A percentile compares a stretch with the other conserved stretches of the same genome.
These are phyloP conservation scores for Fagus sylvatica DNA, from an alignment of 306 rosid genomes.

Conservation along the genomic window DNA sequence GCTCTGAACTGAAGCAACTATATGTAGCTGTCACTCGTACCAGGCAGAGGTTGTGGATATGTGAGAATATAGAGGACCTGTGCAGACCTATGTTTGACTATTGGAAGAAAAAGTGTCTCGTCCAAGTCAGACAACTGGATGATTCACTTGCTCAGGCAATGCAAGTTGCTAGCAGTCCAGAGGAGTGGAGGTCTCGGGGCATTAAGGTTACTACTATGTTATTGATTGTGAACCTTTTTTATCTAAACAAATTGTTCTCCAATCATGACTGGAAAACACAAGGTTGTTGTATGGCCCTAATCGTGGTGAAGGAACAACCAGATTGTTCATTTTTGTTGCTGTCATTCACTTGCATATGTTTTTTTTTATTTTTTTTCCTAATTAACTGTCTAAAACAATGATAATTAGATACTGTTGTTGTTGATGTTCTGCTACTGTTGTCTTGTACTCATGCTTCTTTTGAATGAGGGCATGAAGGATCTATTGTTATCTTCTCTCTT, in stretches of 20 bases:
- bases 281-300: too few relatives aligned
- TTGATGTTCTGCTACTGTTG: neutral
- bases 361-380: too few relatives aligned
- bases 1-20: conserved; percentile 70
- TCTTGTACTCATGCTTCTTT: too few relatives aligned
- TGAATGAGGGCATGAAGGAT: too few relatives aligned
- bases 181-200: conserved; percentile 80
- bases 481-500: neutral
- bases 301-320: too few relatives aligned
- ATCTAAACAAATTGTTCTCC: too few relatives aligned
- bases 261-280: too few relatives aligned
- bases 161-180: conserved; percentile 70
- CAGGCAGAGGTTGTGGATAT: conserved; percentile 75
- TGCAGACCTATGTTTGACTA: conserved; percentile 65
- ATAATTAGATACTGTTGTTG: neutral
- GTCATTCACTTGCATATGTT: too few relatives aligned
- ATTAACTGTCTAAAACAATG: neutral
- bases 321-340: neutral
- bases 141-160: conserved; percentile 71
- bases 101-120: conserved; percentile 62
- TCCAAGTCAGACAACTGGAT: conserved; percentile 59
- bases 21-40: conserved; percentile 79
- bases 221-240: neutral
- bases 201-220: conserved; percentile 64
- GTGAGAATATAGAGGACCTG: conserved; percentile 45